Evolutionary conservation across 2,329 filamentous ascomycete species (phyloP), one percentile per base, ranked within the genome.

Genomic region (Epichloe glyceriae): DNA sequence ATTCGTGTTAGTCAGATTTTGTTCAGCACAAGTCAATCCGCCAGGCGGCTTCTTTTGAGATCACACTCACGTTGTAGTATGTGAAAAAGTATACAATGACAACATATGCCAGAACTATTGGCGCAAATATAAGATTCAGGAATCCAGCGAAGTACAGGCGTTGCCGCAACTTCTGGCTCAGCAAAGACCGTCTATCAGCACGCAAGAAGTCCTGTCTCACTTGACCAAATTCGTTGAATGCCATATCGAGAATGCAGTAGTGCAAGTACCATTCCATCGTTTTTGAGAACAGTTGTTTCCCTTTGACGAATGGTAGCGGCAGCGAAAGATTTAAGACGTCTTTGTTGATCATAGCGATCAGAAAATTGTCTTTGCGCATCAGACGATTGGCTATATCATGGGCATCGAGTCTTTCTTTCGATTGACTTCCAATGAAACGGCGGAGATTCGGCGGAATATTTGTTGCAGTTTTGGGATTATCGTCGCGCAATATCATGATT

Each of bases 261-360:
- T 93, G 84, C 51, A 98, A 74, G 57, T 90, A 94, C 89, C 89
- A 96, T 62, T 95, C 85, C 54, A 97, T 75, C 1, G 88, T 94
- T 58, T 85, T 83, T 0, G 93, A 96, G 61, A 96, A 91, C 49
- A 95, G 74, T 56, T 91, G 87, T 20, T 85, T 80, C 42, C 82
- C 82, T 39, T 83, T 79, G 2, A 96, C 61, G 55, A 96, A 90
- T 0, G 93, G 93, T 2, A 98, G 68, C 2, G 88, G 88, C 3
- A 96, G 76, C 0, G 86, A 89, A 44, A 97, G 73, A 62, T 98
- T 84, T 41, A 98, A 69, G 38, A 97, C 80, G 54, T 97, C 93
- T 66, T 98, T 97, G 73, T 98, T 98, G 70, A 97, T 88, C 60
- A 98, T 75, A 4, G 93, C 93, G 60, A 98, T 96, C 55, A 96